Percentiles rank a stretch among this genome's conserved stretches.
Evolutionary conservation across 192 early-diverging fungal genomes (phyloP).

Genomic region (Coemansia nantahalensis): DNA sequence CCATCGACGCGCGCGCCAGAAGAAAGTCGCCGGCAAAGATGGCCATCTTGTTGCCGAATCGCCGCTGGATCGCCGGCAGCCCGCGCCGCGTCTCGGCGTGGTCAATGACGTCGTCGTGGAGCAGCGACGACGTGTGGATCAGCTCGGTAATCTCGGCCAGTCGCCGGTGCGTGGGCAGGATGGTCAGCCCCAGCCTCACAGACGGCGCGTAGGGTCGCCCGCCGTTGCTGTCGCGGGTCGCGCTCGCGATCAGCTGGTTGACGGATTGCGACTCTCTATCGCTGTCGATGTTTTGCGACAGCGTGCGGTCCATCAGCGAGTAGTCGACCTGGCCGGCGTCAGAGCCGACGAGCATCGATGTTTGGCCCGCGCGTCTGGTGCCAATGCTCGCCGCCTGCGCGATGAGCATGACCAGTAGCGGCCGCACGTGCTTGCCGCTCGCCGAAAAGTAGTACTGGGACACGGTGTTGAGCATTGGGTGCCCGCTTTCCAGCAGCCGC

Average conservation of each 20-base stretch:
- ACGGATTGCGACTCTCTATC: slow-evolving; percentile 26
- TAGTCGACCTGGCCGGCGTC: slow-evolving; percentile 28
- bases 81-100: slow-evolving; percentile 69
- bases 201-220: slow-evolving; percentile 41
- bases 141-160: slow-evolving; percentile 97
- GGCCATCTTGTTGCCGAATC: slow-evolving; percentile 97
- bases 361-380: slow-evolving; percentile 48
- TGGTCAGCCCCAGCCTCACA: slow-evolving; percentile 34
- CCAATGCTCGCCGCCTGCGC: slow-evolving; percentile 79
- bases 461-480: slow-evolving; percentile 88
- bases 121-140: slow-evolving; percentile 94
- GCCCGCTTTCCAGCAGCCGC: slow-evolving; percentile 76
- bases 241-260: slow-evolving; percentile 35
- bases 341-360: slow-evolving; percentile 37
- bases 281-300: slow-evolving; percentile 52
- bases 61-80: slow-evolving; percentile 74
- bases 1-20: slow-evolving; percentile 88
- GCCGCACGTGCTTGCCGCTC: slow-evolving; percentile 87
- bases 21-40: slow-evolving; percentile 93
- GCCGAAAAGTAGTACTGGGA: slow-evolving; percentile 88
- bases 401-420: slow-evolving; percentile 86
- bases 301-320: slow-evolving; percentile 64
- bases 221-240: slow-evolving; percentile 24
- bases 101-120: slow-evolving; percentile 96
- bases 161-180: slow-evolving; percentile 85